Percentiles rank a stretch among this genome's conserved stretches.
Evolutionary conservation across 2,329 filamentous ascomycete genomes (phyloP).

Genomic region (Chlorencoelia australis): DNA sequence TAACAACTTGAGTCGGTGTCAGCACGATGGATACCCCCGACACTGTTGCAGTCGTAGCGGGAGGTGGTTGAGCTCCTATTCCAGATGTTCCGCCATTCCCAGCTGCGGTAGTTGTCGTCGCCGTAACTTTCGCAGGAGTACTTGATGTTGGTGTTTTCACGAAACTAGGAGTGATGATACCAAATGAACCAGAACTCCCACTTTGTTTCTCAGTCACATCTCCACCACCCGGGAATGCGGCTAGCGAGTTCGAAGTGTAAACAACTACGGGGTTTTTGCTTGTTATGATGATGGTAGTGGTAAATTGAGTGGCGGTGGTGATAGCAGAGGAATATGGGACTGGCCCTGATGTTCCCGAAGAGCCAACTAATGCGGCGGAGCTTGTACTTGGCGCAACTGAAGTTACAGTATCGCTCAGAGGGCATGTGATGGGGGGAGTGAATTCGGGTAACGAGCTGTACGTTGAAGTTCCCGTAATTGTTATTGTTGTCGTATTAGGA

Average conservation of each 20-base stretch:
- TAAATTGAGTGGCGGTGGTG: background rate
- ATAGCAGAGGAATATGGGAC: background rate
- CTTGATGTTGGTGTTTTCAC: no score
- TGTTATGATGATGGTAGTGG: conserved; percentile 3
- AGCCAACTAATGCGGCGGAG: background rate
- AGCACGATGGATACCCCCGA: conserved; percentile 16
- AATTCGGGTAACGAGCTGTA: conserved; percentile 15
- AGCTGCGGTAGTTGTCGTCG: background rate
- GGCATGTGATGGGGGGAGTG: conserved; percentile 18
- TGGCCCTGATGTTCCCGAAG: background rate
- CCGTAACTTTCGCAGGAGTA: no score
- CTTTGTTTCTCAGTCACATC: no score
- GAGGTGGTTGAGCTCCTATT: background rate
- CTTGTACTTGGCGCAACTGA: background rate
- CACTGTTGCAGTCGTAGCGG: conserved; percentile 7
- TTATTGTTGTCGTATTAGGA: conserved; percentile 21
- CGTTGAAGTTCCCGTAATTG: conserved; percentile 10
- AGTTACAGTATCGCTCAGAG: background rate
- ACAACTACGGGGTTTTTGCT: conserved; percentile 2
- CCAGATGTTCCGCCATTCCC: background rate
- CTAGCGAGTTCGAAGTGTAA: background rate
- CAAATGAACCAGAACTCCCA: no score
- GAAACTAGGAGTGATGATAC: no score
- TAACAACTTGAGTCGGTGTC: conserved; percentile 14
- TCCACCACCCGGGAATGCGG: background rate